Evolutionary conservation across 352 stramenopile genomes (phyloP), one percentile per base, ranked within the genome.

Genomic region (Pseudoperonospora humuli): DNA sequence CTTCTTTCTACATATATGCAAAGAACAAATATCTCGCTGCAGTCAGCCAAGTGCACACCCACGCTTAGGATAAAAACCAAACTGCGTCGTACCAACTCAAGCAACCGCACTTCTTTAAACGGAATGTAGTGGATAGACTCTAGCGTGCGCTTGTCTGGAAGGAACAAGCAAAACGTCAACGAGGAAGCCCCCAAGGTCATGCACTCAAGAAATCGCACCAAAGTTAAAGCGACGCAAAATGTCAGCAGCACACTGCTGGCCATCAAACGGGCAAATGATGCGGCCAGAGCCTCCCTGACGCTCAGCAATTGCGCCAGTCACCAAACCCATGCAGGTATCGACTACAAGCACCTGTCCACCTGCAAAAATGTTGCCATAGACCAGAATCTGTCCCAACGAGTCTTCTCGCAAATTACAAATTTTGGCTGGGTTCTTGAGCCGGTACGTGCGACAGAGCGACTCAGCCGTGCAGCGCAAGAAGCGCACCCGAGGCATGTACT

Each of bases 371-470:
- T 98, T 98, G 20, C 67, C 72, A 57, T 97, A 96, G 17, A 79
- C 77, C 21, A 98, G 67, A 23, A 98, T 90, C 44, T 97, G 89
- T 1, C 82, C 91, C 2, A 98, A 57, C 23, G 87, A 93, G 64
- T 98, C 94, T 42, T 95, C 81, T 17, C 94, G 73, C 39, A 98
- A 52, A 54, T 87, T 89, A 60, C 84, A 86, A 29, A 97, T 88
- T 58, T 91, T 95, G 40, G 75, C 65, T 2, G 83, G 74, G 59
- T 97, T 94, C 56, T 95, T 95, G 23, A 86, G 39, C 25, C 86
- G 84, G 50, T 96, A 88, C 6, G 87, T 91, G 46, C 78, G 66
- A 45, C 87, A 96, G 1, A 97, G 67, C 27, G 85, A 88, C 43
- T 83, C 67, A n/a, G 81, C 75, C 23, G 87, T 97, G 53, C 89